phyloP scores from a whole-genome alignment of 306 rosid species.

The Urtica urens region DNA sequence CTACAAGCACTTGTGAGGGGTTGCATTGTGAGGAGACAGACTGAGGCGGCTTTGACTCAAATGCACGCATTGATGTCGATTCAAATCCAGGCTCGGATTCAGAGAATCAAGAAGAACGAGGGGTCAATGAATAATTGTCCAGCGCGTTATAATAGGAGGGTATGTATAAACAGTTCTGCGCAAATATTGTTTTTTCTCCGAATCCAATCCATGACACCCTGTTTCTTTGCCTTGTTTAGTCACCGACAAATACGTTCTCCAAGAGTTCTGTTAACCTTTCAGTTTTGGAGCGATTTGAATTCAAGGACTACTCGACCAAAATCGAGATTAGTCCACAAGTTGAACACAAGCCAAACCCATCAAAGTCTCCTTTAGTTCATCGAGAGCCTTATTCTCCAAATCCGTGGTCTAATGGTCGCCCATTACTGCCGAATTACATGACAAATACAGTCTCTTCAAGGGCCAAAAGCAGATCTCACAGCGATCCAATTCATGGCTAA shows the following conservation, averaged over 20 bases:
- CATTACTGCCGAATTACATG: slow-evolving; percentile 56
- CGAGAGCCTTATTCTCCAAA: slow-evolving; percentile 22
- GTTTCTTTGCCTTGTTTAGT: slow-evolving; percentile 21
- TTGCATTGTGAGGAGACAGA: slow-evolving; percentile 77
- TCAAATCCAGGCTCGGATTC: slow-evolving; percentile 76
- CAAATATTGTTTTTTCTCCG: not conserved
- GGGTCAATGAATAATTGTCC: slow-evolving; percentile 18
- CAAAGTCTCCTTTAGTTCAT: slow-evolving; percentile 20
- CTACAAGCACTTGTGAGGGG: slow-evolving; percentile 88
- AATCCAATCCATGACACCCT: slow-evolving; percentile 2
- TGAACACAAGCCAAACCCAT: slow-evolving; percentile 23
- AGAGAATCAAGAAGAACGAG: slow-evolving; percentile 51
- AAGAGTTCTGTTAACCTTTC: slow-evolving; percentile 37
- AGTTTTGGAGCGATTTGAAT: slow-evolving; percentile 22
- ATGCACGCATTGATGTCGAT: slow-evolving; percentile 86
- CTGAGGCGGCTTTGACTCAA: slow-evolving; percentile 48
- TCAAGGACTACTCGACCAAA: slow-evolving; percentile 16
- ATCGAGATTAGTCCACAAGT: slow-evolving; percentile 32
- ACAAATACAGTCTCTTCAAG: slow-evolving; percentile 59
- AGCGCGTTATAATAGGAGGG: slow-evolving; percentile 19
- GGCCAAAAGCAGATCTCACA: slow-evolving; percentile 67
- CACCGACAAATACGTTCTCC: slow-evolving; percentile 15
- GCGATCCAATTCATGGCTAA: slow-evolving; percentile 90
- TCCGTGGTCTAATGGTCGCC: slow-evolving; percentile 14
- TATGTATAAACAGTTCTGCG: no score